Evolutionary conservation across 108 stramenopile genomes (phyloP).

Genomic region (Nitzschia inconspicua): DNA sequence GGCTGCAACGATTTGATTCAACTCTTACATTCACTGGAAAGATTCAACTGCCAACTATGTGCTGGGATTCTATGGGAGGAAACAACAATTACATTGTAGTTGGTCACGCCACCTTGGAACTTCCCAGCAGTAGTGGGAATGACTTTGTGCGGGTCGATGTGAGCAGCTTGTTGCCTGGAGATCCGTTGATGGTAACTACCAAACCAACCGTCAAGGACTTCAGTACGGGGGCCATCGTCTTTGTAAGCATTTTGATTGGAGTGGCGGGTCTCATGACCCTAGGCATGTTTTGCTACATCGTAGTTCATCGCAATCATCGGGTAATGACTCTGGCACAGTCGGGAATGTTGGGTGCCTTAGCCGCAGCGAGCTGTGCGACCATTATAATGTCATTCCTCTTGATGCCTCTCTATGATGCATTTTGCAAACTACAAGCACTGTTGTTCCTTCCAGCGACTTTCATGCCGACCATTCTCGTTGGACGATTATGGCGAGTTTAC

Average conservation of each 20-base stretch:
- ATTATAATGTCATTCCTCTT: constrained; percentile 5
- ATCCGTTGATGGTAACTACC: no score
- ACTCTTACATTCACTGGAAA: no score
- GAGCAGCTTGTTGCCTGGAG: neutral
- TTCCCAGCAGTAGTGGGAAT: no score
- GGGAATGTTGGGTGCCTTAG: constrained; percentile 10
- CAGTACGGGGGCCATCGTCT: no score
- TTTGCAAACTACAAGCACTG: constrained; percentile 5
- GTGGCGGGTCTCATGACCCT: constrained; percentile 1
- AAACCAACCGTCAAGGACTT: no score
- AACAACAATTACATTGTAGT: no score
- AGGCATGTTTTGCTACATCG: neutral
- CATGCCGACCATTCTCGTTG: constrained; percentile 23
- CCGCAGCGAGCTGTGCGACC: neutral
- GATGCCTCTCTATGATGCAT: constrained; percentile 5
- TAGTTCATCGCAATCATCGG: constrained; percentile 11
- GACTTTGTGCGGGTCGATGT: neutral
- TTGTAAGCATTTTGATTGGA: constrained; percentile 8
- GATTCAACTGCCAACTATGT: no score
- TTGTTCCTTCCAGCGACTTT: constrained; percentile 18
- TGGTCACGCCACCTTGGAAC: no score
- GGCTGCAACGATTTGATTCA: no score
- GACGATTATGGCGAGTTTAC: constrained; percentile 28
- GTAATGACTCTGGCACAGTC: constrained; percentile 29
- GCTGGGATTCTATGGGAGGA: no score